Base-by-base conservation (phyloP, 805 yeast species). In the Schwanniomyces sp. region DNA sequence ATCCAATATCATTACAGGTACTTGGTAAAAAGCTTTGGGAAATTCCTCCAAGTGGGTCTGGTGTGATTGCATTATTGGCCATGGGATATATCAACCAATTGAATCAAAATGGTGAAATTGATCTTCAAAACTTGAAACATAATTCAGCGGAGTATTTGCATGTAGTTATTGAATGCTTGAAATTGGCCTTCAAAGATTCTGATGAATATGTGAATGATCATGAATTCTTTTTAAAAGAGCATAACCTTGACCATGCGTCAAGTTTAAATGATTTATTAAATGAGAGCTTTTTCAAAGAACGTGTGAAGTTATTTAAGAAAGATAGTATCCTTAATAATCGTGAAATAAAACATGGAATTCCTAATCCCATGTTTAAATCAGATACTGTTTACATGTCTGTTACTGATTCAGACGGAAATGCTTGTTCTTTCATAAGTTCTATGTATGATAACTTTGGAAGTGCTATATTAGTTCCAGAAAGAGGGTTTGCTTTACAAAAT, bases 41-140 rank as follows among this genome's bases (percentile, higher is more conserved):
- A 62, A 82, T 87, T 52, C 94, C 96, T 9, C 96, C 96, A 11
- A 87, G 84, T 63, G 89, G 92, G 4, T 89, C 88, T 45, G 95
- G 95, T 7, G 64, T 88, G 11, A 87, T 88, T 40, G 94, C 91
- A 0, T 68, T 88, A 43, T 67, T 86, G 14, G 83, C 92, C 0
- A 64, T 86, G 43, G 94, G 92, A 0, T 71, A 85, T 39, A 76
- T 88, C 52, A 76, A 75, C 53, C 78, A 79, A 32, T 70, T 88
- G 49, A 80, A 80, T 28, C 67, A 67, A 14, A 49, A 58, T 14
- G 78, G 79, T 3, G 58, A 56, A 14, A 64, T 73, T 10, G 72
- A 80, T 43, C 58, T 85, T 37, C 54, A 63, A 40, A 48, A 56
- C 3, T 43, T 81, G 57, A 57, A 76, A 49, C 94, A 85, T 61